Conservation (phyloP, 1,139 yeast genomes). For the Diutina ranongensis region DNA sequence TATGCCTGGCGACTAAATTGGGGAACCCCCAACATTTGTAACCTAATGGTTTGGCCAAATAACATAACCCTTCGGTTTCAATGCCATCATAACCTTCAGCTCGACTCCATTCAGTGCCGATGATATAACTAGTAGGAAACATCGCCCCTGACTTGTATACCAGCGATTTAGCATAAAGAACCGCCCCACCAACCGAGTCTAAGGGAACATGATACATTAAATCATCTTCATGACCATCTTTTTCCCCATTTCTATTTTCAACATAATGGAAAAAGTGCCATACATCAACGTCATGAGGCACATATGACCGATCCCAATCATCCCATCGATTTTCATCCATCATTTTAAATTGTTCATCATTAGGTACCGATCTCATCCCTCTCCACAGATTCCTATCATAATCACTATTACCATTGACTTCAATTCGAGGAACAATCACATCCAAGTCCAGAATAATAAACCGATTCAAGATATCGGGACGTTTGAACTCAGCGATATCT, state of each 20-base stretch:
- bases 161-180: conserved; percentile 29
- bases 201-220: conserved; percentile 17
- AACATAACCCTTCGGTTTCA: conserved; percentile 43
- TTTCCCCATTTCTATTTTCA: neutral
- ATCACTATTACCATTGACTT: conserved; percentile 16
- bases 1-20: conserved; percentile 21
- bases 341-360: conserved; percentile 18
- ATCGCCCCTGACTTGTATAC: conserved; percentile 34
- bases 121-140: conserved; percentile 33
- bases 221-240: conserved; percentile 6
- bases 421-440: conserved; percentile 30
- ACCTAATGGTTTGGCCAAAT: conserved; percentile 31
- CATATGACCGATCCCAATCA: conserved; percentile 18
- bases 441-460: conserved; percentile 26
- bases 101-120: conserved; percentile 41
- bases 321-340: conserved; percentile 25
- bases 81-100: conserved; percentile 42
- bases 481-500: conserved; percentile 24
- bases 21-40: conserved; percentile 36
- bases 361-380: conserved; percentile 29
- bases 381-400: conserved; percentile 22
- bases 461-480: conserved; percentile 16
- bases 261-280: conserved; percentile 7
- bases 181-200: conserved; percentile 41
- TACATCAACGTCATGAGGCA: conserved; percentile 16